Conservation (phyloP, 2,329 filamentous ascomycete species). For the Pochonia chlamydosporia region DNA sequence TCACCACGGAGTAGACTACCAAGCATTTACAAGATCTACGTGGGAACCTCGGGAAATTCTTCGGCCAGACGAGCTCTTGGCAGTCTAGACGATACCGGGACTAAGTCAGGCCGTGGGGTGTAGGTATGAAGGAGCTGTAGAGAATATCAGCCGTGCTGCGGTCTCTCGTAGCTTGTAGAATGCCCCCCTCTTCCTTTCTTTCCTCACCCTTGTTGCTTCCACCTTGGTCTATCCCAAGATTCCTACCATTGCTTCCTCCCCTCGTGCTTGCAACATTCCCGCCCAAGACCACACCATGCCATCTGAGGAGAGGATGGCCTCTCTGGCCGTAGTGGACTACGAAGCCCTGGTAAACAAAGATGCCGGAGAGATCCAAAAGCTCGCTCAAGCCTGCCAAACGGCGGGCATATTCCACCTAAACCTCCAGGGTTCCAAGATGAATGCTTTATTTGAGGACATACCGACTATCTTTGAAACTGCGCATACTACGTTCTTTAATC, state of each 20-base stretch:
- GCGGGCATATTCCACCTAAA: conserved; percentile 1
- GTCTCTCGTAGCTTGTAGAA: background rate
- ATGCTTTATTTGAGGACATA: background rate
- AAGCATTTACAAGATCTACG: no score
- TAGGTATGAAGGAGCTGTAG: no score
- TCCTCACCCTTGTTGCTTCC: background rate
- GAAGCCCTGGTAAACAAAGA: background rate
- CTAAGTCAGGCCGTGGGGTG: no score
- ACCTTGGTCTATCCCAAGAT: background rate
- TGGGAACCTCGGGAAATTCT: no score
- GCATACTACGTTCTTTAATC: background rate
- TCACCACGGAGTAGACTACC: no score
- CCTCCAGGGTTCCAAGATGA: background rate
- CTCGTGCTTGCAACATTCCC: background rate
- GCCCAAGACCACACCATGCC: background rate
- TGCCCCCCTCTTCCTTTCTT: background rate
- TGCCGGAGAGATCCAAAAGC: background rate
- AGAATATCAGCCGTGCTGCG: no score
- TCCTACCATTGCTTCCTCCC: no score
- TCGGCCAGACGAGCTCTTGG: no score
- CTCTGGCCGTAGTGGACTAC: conserved; percentile 1
- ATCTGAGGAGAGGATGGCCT: background rate
- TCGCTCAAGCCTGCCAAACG: background rate
- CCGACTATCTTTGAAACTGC: background rate
- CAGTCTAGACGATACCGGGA: no score